A percentile compares a stretch with the other conserved stretches of the same genome.
Conservation (phyloP, 495 filamentous ascomycete genomes). For the Rusavskia elegans region DNA sequence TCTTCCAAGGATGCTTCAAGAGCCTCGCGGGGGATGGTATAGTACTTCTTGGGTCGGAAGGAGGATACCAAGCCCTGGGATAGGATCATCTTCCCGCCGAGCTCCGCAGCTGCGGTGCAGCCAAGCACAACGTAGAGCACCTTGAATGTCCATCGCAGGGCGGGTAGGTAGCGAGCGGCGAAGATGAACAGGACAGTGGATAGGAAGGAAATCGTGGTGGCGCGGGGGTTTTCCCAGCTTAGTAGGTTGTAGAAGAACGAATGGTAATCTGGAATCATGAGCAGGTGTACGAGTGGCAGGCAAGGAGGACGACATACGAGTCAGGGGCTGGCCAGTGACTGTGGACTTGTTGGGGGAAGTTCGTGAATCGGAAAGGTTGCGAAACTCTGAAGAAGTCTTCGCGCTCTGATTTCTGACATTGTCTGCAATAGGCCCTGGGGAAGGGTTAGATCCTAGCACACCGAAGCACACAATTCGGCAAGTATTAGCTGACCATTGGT, state of each 20-base stretch:
- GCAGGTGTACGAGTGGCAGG: slow-evolving; percentile 6
- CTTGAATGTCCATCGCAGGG: slow-evolving; percentile 82
- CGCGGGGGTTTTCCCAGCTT: slow-evolving; percentile 59
- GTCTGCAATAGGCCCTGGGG: slow-evolving; percentile 56
- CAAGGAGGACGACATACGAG: slow-evolving; percentile 33
- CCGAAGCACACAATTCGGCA: background rate
- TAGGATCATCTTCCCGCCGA: slow-evolving; percentile 58
- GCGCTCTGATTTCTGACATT: slow-evolving; percentile 56
- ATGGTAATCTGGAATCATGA: slow-evolving; percentile 52
- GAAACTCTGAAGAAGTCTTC: slow-evolving; percentile 58
- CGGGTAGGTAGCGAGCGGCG: slow-evolving; percentile 73
- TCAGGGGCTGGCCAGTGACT: slow-evolving; percentile 75
- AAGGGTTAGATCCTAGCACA: background rate
- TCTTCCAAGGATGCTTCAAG: slow-evolving; percentile 70
- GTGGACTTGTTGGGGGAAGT: slow-evolving; percentile 50
- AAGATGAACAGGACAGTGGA: slow-evolving; percentile 67
- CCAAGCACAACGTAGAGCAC: slow-evolving; percentile 53
- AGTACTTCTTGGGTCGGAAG: slow-evolving; percentile 82
- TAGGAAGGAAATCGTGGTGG: slow-evolving; percentile 72
- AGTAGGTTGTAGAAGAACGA: slow-evolving; percentile 86
- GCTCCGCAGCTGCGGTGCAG: slow-evolving; percentile 60
- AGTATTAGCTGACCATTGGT: slow-evolving; percentile 5
- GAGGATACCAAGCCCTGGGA: slow-evolving; percentile 69
- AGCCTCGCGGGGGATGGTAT: slow-evolving; percentile 73
- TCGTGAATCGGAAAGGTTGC: slow-evolving; percentile 56